A percentile compares a stretch with the other conserved stretches of the same genome.
phyloP scores from a whole-genome alignment of 176 grass and related monocot species.

The Aegilops speltoides region DNA sequence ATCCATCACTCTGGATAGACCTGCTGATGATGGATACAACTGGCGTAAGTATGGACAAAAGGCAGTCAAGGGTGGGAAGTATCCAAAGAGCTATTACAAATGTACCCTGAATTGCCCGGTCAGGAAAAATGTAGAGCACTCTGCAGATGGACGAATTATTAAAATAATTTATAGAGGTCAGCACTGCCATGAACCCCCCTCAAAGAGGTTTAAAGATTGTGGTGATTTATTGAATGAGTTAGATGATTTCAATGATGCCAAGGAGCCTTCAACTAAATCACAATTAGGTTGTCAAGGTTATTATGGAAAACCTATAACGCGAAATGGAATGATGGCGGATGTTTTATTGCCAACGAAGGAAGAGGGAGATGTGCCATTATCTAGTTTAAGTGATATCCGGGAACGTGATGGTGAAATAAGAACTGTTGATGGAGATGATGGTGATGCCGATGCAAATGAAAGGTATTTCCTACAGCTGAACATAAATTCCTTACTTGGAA shows the following conservation, averaged over 20 bases:
- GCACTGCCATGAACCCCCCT: conserved; percentile 30
- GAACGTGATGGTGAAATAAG: neutral
- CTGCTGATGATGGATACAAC: conserved; percentile 32
- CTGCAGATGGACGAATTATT: conserved; percentile 34
- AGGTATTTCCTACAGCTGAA: conserved; percentile 23
- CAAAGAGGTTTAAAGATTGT: conserved; percentile 10
- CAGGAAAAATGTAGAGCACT: conserved; percentile 31
- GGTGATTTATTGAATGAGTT: conserved; percentile 8
- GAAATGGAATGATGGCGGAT: neutral
- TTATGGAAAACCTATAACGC: neutral
- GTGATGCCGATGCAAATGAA: neutral
- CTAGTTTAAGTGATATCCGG: conserved; percentile 12
- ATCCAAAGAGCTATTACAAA: conserved; percentile 24
- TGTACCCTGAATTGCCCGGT: conserved; percentile 19
- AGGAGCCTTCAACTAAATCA: conserved; percentile 23
- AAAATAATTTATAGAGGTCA: conserved; percentile 29
- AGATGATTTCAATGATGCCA: neutral
- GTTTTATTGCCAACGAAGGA: neutral
- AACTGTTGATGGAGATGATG: neutral
- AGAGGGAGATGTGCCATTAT: conserved; percentile 16
- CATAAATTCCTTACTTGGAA: neutral
- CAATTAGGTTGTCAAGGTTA: neutral
- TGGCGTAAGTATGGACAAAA: conserved; percentile 33
- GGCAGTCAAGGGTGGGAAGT: conserved; percentile 11
- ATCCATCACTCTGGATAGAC: conserved; percentile 26